Base-by-base conservation (phyloP, 768 basidiomycete species). In the Clitopilus hobsonii region DNA sequence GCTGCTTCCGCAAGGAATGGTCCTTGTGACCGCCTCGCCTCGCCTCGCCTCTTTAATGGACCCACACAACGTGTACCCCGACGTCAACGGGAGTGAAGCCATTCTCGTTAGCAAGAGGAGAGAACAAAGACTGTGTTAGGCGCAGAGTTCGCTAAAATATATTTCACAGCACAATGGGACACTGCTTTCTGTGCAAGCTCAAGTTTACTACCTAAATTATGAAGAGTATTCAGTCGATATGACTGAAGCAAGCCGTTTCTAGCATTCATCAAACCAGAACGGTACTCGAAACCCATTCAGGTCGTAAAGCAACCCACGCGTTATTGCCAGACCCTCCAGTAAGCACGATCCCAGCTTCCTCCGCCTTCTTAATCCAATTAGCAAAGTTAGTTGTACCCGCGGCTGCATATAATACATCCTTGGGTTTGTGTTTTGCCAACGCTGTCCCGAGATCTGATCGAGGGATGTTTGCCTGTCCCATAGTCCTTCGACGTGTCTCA, bases 341-440 rank as follows among this genome's bases (percentile, higher is more conserved):
- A 8, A 53, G 53, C 20, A 68, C 58, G 28, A 69, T 56, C n/a
- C 60, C 63, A 16, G 58, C 61, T 8, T 58, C 55, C 32, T 55
- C 59, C 8, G 68, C 68, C 53, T 63, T 47, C n/a, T 56, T 23
- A 5, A 65, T 58, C 27, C 63, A 69, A 18, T 60, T 54, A 5
- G 58, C 53, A 38, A 69, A 69, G 14, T 52, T 63, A 16, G 56
- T 51, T 11, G 65, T 62, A 13, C 58, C 60, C 13, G 64, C 65
- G 20, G 53, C 58, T 14, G 49, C 45, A 56, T 68, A 68, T 6
- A 62, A 68, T 6, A 62, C 38, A 18, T 49, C 18, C 41, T 6
- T 6, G 10, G 41, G 41, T 23, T 58, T 58, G 23, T 61, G 6
- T 52, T 62, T 61, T 5, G 62, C 49, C 16, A 69, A 55, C 30